Percentiles rank a stretch among this genome's conserved stretches.
Evolutionary conservation across 805 yeast species (phyloP).

Genomic region (Yarrowia osloensis): DNA sequence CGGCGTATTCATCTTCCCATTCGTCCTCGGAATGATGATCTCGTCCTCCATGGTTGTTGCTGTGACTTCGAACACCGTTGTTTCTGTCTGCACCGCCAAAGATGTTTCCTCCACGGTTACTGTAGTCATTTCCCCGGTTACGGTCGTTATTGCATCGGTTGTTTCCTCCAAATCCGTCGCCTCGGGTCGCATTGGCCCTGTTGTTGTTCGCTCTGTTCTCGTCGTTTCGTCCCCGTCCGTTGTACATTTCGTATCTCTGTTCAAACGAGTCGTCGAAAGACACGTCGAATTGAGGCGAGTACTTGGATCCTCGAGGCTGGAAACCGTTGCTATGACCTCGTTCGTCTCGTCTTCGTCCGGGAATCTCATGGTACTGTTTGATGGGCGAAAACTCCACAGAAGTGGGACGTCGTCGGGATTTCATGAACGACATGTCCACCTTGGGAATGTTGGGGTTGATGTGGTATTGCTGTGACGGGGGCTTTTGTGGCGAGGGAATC

Average conservation of each 20-base stretch:
- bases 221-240: neutral
- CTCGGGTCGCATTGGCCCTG: neutral
- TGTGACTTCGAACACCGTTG: neutral
- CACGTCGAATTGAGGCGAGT: constrained; percentile 5
- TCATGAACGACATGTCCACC: constrained; percentile 22
- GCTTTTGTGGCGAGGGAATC: constrained; percentile 20
- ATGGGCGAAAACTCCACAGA: constrained; percentile 20
- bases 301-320: neutral
- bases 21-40: neutral
- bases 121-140: neutral
- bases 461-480: neutral
- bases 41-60: neutral
- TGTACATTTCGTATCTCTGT: constrained; percentile 4
- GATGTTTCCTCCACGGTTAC: neutral
- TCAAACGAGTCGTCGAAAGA: constrained; percentile 7
- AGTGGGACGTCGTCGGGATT: neutral
- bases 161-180: neutral
- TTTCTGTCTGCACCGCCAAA: neutral
- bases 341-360: neutral
- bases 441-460: constrained; percentile 16
- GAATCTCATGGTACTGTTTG: constrained; percentile 23
- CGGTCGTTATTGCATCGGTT: neutral
- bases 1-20: constrained; percentile 9
- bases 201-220: neutral
- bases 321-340: neutral